A percentile compares a stretch with the other conserved stretches of the same genome.
Conservation (phyloP, 179 eudicot genomes). For the Heliamphora pulchella region DNA sequence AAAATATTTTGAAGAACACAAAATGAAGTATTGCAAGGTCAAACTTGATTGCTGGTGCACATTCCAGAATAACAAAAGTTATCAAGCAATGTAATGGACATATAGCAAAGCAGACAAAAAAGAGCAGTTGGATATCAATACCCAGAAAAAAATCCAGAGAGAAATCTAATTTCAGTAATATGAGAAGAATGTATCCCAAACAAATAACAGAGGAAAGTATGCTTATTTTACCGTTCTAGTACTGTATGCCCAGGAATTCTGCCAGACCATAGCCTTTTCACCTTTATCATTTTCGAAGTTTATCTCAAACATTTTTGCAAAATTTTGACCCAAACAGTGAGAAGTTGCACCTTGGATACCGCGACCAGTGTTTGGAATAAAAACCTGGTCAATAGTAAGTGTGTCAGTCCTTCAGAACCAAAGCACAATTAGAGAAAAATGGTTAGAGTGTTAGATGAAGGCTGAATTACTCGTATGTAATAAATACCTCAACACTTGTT, state of each 20-base stretch:
- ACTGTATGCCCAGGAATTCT: conserved; percentile 98
- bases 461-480: background rate
- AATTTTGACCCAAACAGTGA: conserved; percentile 95
- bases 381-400: conserved; percentile 46
- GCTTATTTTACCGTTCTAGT: conserved; percentile 51
- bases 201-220: background rate
- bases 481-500: conserved; percentile 85
- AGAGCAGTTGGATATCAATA: background rate
- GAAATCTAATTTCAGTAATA: background rate
- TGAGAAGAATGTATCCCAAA: background rate
- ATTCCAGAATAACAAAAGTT: background rate
- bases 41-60: background rate
- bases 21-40: background rate
- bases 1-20: background rate
- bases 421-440: background rate
- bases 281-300: conserved; percentile 88
- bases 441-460: background rate
- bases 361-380: conserved; percentile 90
- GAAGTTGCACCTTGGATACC: conserved; percentile 99
- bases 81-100: background rate
- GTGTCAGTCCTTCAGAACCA: background rate
- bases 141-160: background rate
- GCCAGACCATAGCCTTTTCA: conserved; percentile 95
- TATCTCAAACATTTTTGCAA: conserved; percentile 97
- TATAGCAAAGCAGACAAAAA: conserved; percentile 6